Conservation (phyloP, 2,329 filamentous ascomycete species). For the Zasmidium citrigriseum region DNA sequence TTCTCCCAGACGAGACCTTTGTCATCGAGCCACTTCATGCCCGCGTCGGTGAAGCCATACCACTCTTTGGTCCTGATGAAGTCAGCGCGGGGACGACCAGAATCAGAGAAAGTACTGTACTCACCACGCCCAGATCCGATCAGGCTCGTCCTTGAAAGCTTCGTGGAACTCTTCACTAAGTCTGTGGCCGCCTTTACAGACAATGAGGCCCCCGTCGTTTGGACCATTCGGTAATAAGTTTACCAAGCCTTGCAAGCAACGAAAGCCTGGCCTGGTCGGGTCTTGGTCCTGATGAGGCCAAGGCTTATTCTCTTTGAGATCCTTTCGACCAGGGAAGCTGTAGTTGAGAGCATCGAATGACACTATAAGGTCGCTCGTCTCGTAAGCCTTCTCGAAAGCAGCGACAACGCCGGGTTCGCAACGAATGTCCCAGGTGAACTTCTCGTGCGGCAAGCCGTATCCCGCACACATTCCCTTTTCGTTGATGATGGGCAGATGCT, state of each 20-base stretch:
- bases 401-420: slow-evolving; percentile 49
- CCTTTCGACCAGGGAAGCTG: slow-evolving; percentile 43
- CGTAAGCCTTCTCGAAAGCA: slow-evolving; percentile 50
- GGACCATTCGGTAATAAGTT: slow-evolving; percentile 44
- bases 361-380: slow-evolving; percentile 49
- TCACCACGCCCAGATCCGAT: too few species aligned
- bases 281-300: slow-evolving; percentile 53
- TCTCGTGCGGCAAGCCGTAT: slow-evolving; percentile 52
- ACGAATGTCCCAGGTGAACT: slow-evolving; percentile 52
- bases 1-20: slow-evolving; percentile 27
- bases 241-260: slow-evolving; percentile 54
- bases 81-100: too few species aligned
- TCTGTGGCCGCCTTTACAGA: slow-evolving; percentile 35
- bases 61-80: slow-evolving; percentile 35
- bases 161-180: slow-evolving; percentile 37
- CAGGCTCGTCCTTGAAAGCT: slow-evolving; percentile 28
- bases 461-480: slow-evolving; percentile 52
- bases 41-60: slow-evolving; percentile 36
- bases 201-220: slow-evolving; percentile 40
- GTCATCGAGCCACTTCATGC: slow-evolving; percentile 32
- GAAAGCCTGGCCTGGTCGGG: slow-evolving; percentile 47
- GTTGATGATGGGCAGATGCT: slow-evolving; percentile 43
- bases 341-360: slow-evolving; percentile 53
- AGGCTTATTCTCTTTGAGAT: slow-evolving; percentile 42
- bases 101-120: too few species aligned